phyloP scores from a whole-genome alignment of 2,329 filamentous ascomycete species.

The Hysterium pulicare region DNA sequence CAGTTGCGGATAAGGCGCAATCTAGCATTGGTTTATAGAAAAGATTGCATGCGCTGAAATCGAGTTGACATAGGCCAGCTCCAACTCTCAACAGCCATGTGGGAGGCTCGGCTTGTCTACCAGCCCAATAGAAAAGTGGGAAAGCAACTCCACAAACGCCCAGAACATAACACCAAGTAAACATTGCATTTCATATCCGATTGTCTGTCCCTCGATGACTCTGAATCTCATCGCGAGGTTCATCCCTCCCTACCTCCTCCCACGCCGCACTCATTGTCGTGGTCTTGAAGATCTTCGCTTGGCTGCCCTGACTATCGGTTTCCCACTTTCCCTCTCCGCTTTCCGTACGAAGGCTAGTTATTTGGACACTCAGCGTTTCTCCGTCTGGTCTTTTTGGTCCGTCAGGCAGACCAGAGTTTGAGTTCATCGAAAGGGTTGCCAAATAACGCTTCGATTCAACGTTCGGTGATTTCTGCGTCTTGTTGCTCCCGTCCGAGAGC shows the following conservation, averaged over 20 bases:
- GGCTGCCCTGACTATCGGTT: constrained; percentile 29
- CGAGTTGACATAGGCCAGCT: too few species aligned
- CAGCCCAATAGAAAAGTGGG: too few species aligned
- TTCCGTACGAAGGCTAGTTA: constrained; percentile 17
- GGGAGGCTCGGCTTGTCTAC: too few species aligned
- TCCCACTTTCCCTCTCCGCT: constrained; percentile 27
- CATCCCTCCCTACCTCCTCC: constrained; percentile 24
- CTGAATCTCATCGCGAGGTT: constrained; percentile 18
- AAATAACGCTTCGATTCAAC: not conserved
- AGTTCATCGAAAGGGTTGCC: constrained; percentile 12
- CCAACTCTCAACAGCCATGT: too few species aligned
- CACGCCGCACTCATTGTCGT: constrained; percentile 34
- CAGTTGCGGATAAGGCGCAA: too few species aligned
- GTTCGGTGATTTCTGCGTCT: not conserved
- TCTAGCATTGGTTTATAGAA: too few species aligned
- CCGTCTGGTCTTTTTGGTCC: constrained; percentile 29
- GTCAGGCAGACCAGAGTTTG: constrained; percentile 32
- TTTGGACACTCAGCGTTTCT: constrained; percentile 26
- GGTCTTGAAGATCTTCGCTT: constrained; percentile 35
- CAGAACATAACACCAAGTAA: too few species aligned
- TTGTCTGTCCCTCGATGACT: too few species aligned
- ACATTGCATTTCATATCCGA: too few species aligned
- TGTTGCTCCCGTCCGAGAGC: not conserved
- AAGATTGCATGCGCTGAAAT: too few species aligned
- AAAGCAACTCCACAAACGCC: too few species aligned